Conservation (phyloP, 106 monocot genomes). For the Agapanthus africanus region DNA sequence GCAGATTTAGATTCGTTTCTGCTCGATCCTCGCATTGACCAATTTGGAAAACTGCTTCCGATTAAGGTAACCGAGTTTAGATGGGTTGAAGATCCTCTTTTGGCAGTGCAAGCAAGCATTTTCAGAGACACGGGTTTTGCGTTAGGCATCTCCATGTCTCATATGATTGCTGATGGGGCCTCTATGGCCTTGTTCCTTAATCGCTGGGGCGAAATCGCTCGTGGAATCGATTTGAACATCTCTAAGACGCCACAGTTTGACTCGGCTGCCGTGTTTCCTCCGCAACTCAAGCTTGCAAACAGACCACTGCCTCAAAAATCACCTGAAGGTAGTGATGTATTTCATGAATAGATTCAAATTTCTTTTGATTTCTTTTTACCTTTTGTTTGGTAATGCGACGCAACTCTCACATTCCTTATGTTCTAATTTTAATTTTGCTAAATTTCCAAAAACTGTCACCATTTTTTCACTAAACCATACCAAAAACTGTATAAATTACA, state of each 20-base stretch:
- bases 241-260: neutral
- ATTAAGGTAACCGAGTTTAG: slow-evolving; percentile 7
- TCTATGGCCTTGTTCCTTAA: slow-evolving; percentile 26
- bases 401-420: too few relatives aligned
- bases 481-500: too few relatives aligned
- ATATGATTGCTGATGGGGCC: slow-evolving; percentile 29
- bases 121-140: slow-evolving; percentile 17
- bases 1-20: slow-evolving; percentile 9
- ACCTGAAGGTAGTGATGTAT: too few relatives aligned
- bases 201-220: slow-evolving; percentile 12
- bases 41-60: slow-evolving; percentile 15
- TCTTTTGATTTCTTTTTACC: too few relatives aligned
- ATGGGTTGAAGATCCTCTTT: slow-evolving; percentile 10
- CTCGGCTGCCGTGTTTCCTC: slow-evolving; percentile 9
- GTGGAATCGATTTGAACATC: neutral
- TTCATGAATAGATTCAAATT: too few relatives aligned
- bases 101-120: slow-evolving; percentile 19
- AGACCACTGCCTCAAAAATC: neutral
- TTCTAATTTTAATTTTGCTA: too few relatives aligned
- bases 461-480: too few relatives aligned
- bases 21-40: slow-evolving; percentile 1
- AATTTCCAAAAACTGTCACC: too few relatives aligned
- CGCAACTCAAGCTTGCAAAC: neutral
- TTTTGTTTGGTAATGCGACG: too few relatives aligned
- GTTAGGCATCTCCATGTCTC: slow-evolving; percentile 23